Base-by-base conservation (phyloP, 2,329 filamentous ascomycete genomes). In the Xylariales sp. region DNA sequence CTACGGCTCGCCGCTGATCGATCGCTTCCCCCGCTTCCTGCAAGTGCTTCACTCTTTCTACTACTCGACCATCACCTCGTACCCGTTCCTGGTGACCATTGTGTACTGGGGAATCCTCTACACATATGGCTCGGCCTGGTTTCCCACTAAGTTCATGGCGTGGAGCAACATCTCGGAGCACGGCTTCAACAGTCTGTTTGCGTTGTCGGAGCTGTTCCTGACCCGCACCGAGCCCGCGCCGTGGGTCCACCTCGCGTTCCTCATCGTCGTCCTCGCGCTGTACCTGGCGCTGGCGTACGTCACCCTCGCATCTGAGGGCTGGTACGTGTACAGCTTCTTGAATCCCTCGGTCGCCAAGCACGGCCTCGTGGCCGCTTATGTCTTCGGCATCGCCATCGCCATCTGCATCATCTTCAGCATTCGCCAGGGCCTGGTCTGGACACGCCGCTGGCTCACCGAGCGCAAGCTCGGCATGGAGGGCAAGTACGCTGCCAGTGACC, bases 271-370 rank as follows among this genome's bases (percentile, higher is more conserved):
- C 6, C 71, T 94, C 29, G 77, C 76, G 1, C 62, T 82, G 4
- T 95, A 94, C 57, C 71, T 90, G 10, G 76, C 67, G 1, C 64
- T 94, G 13, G 87, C 86, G 1, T 94, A 87, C 59, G 50, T 93
- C 16, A 90, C 85, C 1, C 62, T 76, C 43, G 77, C 76, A 5
- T 81, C 80, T 0, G 70, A 88, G 57, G 76, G 76, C 3, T 87
- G 83, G 56, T 94, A 90, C 59, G 74, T 84, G 0, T 95, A 95
- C 63, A 57, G 53, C 41, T 95, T 95, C 62, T 73, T 95, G n/a
- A 72, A 95, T 56, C 71, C 79, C 2, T 40, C 34, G 13, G 53
- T 57, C 14, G 60, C 74, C 34, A 70, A 72, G 35, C 70, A 72
- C 19, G 73, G 69, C 1, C 62, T 69, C 6, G 78, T 89, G 4